Base-by-base conservation (phyloP, 2,329 filamentous ascomycete genomes). In the Phyllosticta paracitricarpa region DNA sequence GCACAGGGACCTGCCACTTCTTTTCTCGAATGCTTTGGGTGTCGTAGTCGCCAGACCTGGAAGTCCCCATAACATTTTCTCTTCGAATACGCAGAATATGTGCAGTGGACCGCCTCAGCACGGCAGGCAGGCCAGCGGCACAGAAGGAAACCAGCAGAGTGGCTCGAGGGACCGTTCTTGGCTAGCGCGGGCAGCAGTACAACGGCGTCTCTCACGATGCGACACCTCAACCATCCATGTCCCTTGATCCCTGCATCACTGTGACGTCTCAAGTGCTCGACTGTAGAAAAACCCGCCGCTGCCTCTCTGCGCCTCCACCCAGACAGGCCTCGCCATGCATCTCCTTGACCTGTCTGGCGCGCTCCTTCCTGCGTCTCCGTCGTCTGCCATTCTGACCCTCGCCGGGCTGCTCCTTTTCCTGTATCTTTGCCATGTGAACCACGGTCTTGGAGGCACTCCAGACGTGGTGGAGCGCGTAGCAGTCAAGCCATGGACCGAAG, bases 401-500 rank as follows among this genome's bases (percentile, higher is more conserved):
- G 40, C n/a, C 7, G 40, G 40, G 17, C 40, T 48, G 22, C 30
- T 61, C 10, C 40, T 62, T 48, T 53, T 59, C 19, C 14, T 64
- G 4, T 66, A 66, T 59, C 55, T 66, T 4, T 62, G 56, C 17
- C 64, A 61, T 59, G 57, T 66, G 12, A 62, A 65, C 52, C 55
- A 58, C 52, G 64, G 56, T 10, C 54, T 65, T 22, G 8, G 35
- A 54, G 51, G 57, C n/a, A 58, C 61, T 8, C 65, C 65, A 17
- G 62, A 62, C 22, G 65, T 64, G 24, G 61, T 63, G 4, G 28
- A 10, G 24, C 57, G 61, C 33, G 48, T 63, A 22, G 60, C 62
- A 24, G 61, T 57, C 5, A 54, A 35, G 48, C 60, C 60, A 25
- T 62, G 60, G 73, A 75, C 73, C 0, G 62, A 67, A 1, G 66